A percentile compares a stretch with the other conserved stretches of the same genome.
Evolutionary conservation across 2,329 filamentous ascomycete species (phyloP).

Genomic region (Neonectria sp.): DNA sequence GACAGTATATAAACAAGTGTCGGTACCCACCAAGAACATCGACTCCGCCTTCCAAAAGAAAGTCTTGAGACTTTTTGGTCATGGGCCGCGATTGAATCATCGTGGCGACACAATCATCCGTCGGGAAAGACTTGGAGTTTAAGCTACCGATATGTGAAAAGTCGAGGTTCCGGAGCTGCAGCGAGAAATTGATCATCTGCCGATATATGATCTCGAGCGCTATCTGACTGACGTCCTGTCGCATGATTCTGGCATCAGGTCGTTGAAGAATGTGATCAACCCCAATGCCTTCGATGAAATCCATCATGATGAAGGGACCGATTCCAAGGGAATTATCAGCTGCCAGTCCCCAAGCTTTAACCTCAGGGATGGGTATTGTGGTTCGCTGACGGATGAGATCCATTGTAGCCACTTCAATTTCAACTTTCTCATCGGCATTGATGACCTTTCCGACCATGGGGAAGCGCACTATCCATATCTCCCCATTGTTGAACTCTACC

Average conservation of each 20-base stretch:
- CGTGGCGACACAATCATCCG: neutral
- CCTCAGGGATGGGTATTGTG: slow-evolving; percentile 47
- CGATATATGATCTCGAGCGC: slow-evolving; percentile 16
- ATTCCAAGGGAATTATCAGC: slow-evolving; percentile 47
- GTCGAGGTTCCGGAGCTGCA: slow-evolving; percentile 17
- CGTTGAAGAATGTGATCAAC: slow-evolving; percentile 10
- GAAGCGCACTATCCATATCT: neutral
- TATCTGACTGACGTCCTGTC: slow-evolving; percentile 6
- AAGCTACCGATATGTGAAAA: slow-evolving; percentile 17
- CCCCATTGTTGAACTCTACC: slow-evolving; percentile 19
- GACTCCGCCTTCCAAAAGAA: slow-evolving; percentile 14
- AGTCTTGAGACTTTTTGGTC: slow-evolving; percentile 15
- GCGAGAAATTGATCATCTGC: slow-evolving; percentile 12
- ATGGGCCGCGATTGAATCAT: slow-evolving; percentile 17
- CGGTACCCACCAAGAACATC: slow-evolving; percentile 2
- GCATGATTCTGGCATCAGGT: slow-evolving; percentile 21
- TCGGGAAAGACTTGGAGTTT: neutral
- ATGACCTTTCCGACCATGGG: slow-evolving; percentile 10
- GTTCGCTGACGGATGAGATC: slow-evolving; percentile 46
- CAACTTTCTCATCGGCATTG: slow-evolving; percentile 50
- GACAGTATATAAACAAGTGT: neutral
- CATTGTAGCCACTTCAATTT: slow-evolving; percentile 46
- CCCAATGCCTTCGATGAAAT: slow-evolving; percentile 48
- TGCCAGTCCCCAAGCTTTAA: slow-evolving; percentile 46
- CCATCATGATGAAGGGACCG: slow-evolving; percentile 53